These are phyloP conservation scores for Trichoderma arundinaceum DNA, from an alignment of 2,329 filamentous ascomycete genomes.

Conservation along the genomic window DNA sequence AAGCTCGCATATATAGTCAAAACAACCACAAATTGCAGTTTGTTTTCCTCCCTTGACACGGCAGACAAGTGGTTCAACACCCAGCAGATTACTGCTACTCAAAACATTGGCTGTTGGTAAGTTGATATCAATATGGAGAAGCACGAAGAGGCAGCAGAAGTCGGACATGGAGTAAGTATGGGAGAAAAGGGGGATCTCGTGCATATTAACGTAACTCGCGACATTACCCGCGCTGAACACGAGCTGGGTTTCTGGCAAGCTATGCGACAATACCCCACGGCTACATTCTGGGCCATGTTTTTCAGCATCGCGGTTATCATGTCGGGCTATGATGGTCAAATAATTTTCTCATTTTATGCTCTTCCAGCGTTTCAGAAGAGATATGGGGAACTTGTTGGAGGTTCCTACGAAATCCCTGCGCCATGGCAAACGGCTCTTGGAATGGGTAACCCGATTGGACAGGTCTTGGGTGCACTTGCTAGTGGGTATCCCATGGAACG, in stretches of 20 bases:
- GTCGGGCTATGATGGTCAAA: constrained; percentile 45
- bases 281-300: constrained; percentile 41
- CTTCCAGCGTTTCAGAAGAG: constrained; percentile 42
- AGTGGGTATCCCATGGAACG: constrained; percentile 43
- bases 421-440: constrained; percentile 57
- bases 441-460: constrained; percentile 53
- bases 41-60: neutral
- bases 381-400: constrained; percentile 41
- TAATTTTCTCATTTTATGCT: constrained; percentile 49
- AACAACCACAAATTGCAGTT: too few relatives aligned
- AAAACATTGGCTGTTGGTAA: neutral
- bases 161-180: neutral
- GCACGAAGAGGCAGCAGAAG: neutral
- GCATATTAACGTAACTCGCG: constrained; percentile 36
- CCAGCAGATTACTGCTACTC: neutral
- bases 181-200: constrained; percentile 18
- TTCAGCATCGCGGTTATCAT: constrained; percentile 42
- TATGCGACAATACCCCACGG: constrained; percentile 47
- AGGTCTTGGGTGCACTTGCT: constrained; percentile 51
- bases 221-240: constrained; percentile 37
- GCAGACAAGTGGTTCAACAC: neutral
- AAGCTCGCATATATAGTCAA: neutral
- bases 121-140: constrained; percentile 17
- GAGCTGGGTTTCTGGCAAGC: constrained; percentile 42
- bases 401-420: constrained; percentile 53